Conservation (phyloP, 164 flowering plant genomes). For the Aristolochia californica region DNA sequence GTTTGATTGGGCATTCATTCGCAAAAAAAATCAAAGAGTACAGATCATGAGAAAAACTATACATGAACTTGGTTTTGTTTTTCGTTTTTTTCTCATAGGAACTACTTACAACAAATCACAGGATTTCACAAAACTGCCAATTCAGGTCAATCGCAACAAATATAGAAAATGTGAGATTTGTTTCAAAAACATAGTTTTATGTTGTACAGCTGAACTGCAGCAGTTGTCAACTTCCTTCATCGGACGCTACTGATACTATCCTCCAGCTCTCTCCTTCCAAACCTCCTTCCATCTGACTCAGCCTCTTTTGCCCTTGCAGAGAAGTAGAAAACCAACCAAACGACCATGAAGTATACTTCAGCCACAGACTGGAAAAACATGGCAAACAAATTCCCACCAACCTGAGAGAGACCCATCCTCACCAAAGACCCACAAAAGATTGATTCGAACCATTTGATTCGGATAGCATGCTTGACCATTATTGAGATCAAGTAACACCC, state of each 20-base stretch:
- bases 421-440: constrained; percentile 51
- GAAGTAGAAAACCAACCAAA: constrained; percentile 78
- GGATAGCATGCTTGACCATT: constrained; percentile 62
- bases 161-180: too few relatives aligned
- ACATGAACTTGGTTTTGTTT: too few relatives aligned
- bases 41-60: too few relatives aligned
- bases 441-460: constrained; percentile 60
- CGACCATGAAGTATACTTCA: constrained; percentile 89
- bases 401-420: constrained; percentile 37
- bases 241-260: constrained; percentile 46
- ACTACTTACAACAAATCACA: too few relatives aligned
- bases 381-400: constrained; percentile 44
- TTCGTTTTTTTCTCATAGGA: too few relatives aligned
- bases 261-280: constrained; percentile 72
- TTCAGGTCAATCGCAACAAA: too few relatives aligned
- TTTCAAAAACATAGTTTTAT: too few relatives aligned
- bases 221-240: constrained; percentile 20
- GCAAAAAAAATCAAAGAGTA: too few relatives aligned
- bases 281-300: constrained; percentile 46
- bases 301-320: constrained; percentile 63
- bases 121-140: too few relatives aligned
- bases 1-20: too few relatives aligned
- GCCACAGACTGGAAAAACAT: constrained; percentile 44
- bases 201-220: too few relatives aligned
- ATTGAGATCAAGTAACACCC: constrained; percentile 64